Conservation (phyloP, 148 eudicot species). For the Camellia japonica region DNA sequence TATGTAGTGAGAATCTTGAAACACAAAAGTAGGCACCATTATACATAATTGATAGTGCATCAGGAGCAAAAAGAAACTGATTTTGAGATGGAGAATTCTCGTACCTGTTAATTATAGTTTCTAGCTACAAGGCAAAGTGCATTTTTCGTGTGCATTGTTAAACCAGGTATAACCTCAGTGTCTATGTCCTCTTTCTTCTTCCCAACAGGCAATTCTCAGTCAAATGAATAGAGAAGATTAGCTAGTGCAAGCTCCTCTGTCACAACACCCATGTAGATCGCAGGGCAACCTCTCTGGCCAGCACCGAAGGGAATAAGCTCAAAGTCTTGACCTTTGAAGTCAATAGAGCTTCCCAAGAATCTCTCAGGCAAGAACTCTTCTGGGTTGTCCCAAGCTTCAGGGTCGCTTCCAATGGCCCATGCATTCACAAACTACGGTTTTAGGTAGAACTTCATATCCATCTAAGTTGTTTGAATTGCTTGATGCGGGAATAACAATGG, state of each 20-base stretch:
- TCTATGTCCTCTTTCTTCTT: conserved; percentile 28
- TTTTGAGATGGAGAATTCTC: too few relatives aligned
- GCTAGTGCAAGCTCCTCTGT: conserved; percentile 23
- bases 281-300: conserved; percentile 47
- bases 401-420: conserved; percentile 39
- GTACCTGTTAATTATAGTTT: too few relatives aligned
- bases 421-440: conserved; percentile 29
- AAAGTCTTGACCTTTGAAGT: conserved; percentile 30
- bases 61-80: too few relatives aligned
- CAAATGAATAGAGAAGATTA: background rate
- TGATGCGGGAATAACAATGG: conserved; percentile 25
- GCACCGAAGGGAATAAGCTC: conserved; percentile 40
- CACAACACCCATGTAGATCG: conserved; percentile 25
- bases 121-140: too few relatives aligned
- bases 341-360: conserved; percentile 26
- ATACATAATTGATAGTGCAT: too few relatives aligned
- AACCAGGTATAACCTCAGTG: conserved; percentile 28
- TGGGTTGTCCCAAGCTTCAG: conserved; percentile 34
- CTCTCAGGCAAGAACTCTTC: conserved; percentile 34
- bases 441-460: conserved; percentile 34
- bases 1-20: too few relatives aligned
- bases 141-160: too few relatives aligned
- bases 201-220: background rate
- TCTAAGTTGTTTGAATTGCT: conserved; percentile 24
- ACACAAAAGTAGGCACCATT: too few relatives aligned